phyloP scores from a whole-genome alignment of 495 filamentous ascomycete genomes.

The Aspergillus bridgeri region DNA sequence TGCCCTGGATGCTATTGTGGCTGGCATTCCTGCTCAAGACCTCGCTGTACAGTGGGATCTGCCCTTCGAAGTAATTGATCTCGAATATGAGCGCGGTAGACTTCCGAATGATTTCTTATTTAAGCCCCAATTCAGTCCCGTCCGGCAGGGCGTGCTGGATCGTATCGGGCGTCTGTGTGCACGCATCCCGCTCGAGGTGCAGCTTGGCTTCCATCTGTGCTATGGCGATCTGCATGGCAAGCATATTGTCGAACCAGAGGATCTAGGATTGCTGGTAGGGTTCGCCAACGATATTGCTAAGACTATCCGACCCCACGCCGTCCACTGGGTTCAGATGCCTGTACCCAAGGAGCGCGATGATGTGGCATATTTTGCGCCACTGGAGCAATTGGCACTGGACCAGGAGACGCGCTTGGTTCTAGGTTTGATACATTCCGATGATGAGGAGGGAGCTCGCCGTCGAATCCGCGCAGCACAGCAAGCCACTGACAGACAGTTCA shows the following conservation, averaged over 20 bases:
- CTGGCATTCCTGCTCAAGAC: slow-evolving; percentile 36
- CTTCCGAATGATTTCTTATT: neutral
- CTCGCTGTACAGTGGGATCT: slow-evolving; percentile 45
- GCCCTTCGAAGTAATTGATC: slow-evolving; percentile 30
- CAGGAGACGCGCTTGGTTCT: slow-evolving; percentile 22
- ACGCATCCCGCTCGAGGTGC: slow-evolving; percentile 28
- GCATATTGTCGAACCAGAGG: slow-evolving; percentile 41
- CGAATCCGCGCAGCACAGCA: slow-evolving; percentile 32
- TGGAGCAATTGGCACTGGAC: slow-evolving; percentile 27
- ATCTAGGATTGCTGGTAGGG: slow-evolving; percentile 26
- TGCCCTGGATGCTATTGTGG: slow-evolving; percentile 29
- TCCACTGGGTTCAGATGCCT: slow-evolving; percentile 41
- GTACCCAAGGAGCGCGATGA: slow-evolving; percentile 38
- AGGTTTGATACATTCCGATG: slow-evolving; percentile 40
- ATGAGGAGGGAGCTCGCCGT: slow-evolving; percentile 35
- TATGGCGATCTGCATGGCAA: slow-evolving; percentile 42
- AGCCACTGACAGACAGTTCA: slow-evolving; percentile 19
- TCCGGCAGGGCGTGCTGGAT: slow-evolving; percentile 34
- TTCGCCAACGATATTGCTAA: slow-evolving; percentile 23
- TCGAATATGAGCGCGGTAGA: slow-evolving; percentile 23
- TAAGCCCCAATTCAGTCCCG: slow-evolving; percentile 31
- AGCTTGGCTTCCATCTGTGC: slow-evolving; percentile 43
- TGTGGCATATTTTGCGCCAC: slow-evolving; percentile 25
- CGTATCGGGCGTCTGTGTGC: slow-evolving; percentile 25
- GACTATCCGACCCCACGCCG: neutral